Percentiles rank a stretch among this genome's conserved stretches.
These are phyloP conservation scores for Cyberlindnera sargentensis DNA, from an alignment of 805 yeast genomes.

Conservation along the genomic window DNA sequence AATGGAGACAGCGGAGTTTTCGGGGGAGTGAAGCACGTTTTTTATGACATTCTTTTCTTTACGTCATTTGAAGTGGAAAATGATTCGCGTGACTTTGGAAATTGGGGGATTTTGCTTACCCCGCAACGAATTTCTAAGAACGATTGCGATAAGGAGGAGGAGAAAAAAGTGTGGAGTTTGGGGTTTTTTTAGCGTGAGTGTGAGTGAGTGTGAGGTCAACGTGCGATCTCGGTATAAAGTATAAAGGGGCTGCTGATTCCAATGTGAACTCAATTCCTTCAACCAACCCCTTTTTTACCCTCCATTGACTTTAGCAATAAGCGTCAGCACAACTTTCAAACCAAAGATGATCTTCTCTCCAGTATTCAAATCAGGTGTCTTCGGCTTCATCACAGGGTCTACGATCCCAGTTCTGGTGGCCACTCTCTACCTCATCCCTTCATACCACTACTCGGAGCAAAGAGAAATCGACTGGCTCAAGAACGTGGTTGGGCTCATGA, in stretches of 20 bases:
- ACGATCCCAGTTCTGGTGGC: conserved; percentile 19
- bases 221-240: neutral
- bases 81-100: too few species aligned
- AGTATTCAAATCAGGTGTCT: conserved; percentile 14
- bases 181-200: too few species aligned
- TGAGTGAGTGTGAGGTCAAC: too few species aligned
- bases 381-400: conserved; percentile 22
- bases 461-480: conserved; percentile 18
- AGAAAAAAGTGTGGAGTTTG: too few species aligned
- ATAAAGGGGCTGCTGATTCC: too few species aligned
- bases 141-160: neutral
- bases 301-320: too few species aligned
- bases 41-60: too few species aligned
- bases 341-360: conserved; percentile 2
- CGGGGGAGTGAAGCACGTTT: too few species aligned
- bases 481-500: conserved; percentile 17
- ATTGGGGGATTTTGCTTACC: too few species aligned
- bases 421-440: conserved; percentile 15
- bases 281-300: neutral
- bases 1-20: too few species aligned
- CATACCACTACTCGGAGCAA: conserved; percentile 11
- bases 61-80: too few species aligned
- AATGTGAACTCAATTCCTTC: neutral
- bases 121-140: too few species aligned
- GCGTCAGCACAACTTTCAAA: neutral